Evolutionary conservation across 768 basidiomycete species (phyloP).

Genomic region (Podaxis carcinomalis): DNA sequence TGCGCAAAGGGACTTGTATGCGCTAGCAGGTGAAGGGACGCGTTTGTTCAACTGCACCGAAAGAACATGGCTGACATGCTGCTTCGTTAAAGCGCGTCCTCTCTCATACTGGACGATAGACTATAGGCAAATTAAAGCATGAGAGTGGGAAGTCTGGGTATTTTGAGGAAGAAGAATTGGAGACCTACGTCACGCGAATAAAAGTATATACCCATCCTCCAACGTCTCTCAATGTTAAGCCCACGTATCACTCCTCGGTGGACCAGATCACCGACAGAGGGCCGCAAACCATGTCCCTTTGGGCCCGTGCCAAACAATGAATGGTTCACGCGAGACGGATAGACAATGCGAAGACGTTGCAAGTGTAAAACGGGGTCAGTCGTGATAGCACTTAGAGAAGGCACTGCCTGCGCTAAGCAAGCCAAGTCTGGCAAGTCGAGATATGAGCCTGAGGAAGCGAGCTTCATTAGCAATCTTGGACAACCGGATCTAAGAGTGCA

Average conservation of each 20-base stretch:
- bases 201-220: constrained; percentile 64
- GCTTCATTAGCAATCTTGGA: neutral
- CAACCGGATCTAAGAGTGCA: neutral
- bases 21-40: constrained; percentile 1
- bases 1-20: constrained; percentile 1
- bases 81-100: constrained; percentile 47
- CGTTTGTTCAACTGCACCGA: constrained; percentile 52
- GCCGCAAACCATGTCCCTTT: constrained; percentile 52
- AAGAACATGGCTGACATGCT: constrained; percentile 47
- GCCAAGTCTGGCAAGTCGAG: constrained; percentile 72
- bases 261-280: constrained; percentile 62
- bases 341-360: constrained; percentile 53
- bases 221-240: constrained; percentile 58
- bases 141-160: neutral
- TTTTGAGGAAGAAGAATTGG: neutral
- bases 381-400: constrained; percentile 44
- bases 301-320: constrained; percentile 57
- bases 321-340: constrained; percentile 66
- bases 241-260: constrained; percentile 70
- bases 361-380: constrained; percentile 62
- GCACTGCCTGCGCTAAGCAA: constrained; percentile 43
- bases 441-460: constrained; percentile 48
- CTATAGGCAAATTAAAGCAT: constrained; percentile 28
- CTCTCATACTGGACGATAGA: constrained; percentile 66
- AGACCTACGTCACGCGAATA: constrained; percentile 53